phyloP scores from a whole-genome alignment of 495 filamentous ascomycete species.

The Lophium mytilinum region DNA sequence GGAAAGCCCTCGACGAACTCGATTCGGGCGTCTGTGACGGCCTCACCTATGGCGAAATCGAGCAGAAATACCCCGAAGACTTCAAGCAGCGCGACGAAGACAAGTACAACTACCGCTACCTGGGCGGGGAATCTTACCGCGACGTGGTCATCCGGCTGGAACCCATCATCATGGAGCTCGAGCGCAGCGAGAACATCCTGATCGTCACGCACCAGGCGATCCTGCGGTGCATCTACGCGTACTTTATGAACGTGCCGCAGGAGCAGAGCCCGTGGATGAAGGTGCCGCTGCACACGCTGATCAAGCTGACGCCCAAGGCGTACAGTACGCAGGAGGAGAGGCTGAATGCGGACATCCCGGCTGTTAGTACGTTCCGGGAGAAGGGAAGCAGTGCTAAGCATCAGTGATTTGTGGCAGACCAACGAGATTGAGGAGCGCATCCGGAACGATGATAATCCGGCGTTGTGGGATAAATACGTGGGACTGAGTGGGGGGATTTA shows the following conservation, averaged over 20 bases:
- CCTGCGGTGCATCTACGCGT: constrained; percentile 92
- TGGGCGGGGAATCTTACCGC: constrained; percentile 92
- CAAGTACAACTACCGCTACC: constrained; percentile 98
- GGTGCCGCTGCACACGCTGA: constrained; percentile 86
- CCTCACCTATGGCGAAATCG: constrained; percentile 89
- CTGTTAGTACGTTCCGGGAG: constrained; percentile 87
- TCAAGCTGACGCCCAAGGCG: constrained; percentile 91
- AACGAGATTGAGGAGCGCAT: too few species aligned
- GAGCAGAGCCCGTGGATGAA: constrained; percentile 96
- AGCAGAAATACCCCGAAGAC: constrained; percentile 82
- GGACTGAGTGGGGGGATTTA: too few species aligned
- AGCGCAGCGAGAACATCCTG: constrained; percentile 90
- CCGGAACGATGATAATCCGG: too few species aligned
- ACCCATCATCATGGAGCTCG: constrained; percentile 98
- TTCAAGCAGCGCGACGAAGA: constrained; percentile 91
- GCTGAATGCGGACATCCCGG: constrained; percentile 82
- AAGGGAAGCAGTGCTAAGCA: constrained; percentile 84
- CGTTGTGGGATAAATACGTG: too few species aligned
- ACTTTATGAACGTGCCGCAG: constrained; percentile 95
- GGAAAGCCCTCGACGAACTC: constrained; percentile 97
- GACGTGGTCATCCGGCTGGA: constrained; percentile 96
- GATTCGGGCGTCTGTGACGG: constrained; percentile 95
- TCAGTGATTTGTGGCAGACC: constrained; percentile 28
- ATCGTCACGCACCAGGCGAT: constrained; percentile 98
- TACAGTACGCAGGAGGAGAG: constrained; percentile 84